Evolutionary conservation across 345 rosid genomes (phyloP).

Genomic region (Lepidium sativum): DNA sequence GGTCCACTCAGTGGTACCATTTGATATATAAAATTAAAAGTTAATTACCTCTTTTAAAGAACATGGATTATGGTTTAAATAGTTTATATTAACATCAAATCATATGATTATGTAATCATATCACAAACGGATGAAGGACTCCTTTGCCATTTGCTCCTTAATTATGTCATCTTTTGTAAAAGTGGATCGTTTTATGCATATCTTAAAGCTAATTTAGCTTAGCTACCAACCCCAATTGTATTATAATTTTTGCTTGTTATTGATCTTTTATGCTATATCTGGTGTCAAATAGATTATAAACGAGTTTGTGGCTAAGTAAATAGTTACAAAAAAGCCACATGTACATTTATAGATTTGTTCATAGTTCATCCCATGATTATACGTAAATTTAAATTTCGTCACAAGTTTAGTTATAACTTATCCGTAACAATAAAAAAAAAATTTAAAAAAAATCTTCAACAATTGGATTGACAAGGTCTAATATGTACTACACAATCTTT

Average conservation of each 20-base stretch:
- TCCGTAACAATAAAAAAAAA: too few species aligned
- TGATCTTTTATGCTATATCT: not conserved
- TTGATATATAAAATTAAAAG: not conserved
- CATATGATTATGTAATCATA: conserved; percentile 24
- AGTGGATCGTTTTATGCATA: not conserved
- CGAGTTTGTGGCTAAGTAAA: not conserved
- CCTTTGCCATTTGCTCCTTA: conserved; percentile 11
- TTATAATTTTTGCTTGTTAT: not conserved
- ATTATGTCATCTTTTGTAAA: conserved; percentile 9
- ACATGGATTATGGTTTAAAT: conserved; percentile 4
- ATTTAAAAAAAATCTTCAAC: too few species aligned
- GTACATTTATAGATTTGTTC: too few species aligned
- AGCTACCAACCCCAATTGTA: not conserved
- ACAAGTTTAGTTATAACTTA: too few species aligned
- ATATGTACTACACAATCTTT: too few species aligned
- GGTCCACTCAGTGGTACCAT: conserved; percentile 17
- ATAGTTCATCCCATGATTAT: too few species aligned
- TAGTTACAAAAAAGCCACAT: too few species aligned
- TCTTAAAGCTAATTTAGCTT: not conserved
- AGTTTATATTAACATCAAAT: conserved; percentile 5
- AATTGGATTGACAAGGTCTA: too few species aligned
- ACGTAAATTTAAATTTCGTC: too few species aligned
- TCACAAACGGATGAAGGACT: conserved; percentile 15
- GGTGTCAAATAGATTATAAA: not conserved
- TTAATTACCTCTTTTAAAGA: conserved; percentile 4